Base-by-base conservation (phyloP, 2,329 filamentous ascomycete genomes). In the Colletotrichum sp. region DNA sequence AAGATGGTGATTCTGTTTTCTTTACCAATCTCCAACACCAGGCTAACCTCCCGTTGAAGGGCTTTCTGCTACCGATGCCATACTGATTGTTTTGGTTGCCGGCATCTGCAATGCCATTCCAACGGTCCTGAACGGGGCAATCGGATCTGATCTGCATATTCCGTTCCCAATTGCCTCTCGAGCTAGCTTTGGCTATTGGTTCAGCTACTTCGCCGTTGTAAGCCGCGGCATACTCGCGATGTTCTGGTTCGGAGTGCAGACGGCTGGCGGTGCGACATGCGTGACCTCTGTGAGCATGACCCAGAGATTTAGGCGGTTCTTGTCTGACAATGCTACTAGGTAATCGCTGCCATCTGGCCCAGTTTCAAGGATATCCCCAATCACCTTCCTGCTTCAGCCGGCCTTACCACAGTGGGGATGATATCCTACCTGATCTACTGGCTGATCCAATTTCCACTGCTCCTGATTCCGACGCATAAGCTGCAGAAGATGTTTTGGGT, bases 61-160 rank as follows among this genome's bases (percentile, higher is more conserved):
- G 1, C 68, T 88, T 70, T 87, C 87, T 6, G 86, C 87, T 48
- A 84, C 86, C 60, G 87, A 88, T 75, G 88, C 87, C 7, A 83
- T 89, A 19, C 84, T 88, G 15, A 87, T 89, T 67, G 86, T 87
- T 12, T 84, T 88, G 72, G 86, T 87, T 36, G 88, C 88, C 68
- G 81, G 84, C 27, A 85, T 88, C 60, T 88, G 86, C 77, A 87
- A 86, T 59, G 83, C 86, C 32, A 84, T 87, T 15, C 86, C 88
- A 25, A 89, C 87, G 2, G 82, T 82, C 2, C 80, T 89, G 25
- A 89, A 88, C 61, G 87, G 83, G 9, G 78, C 80, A 48, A 82
- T 84, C 27, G 83, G 83, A 3, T 78, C 81, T 5, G 78, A 79
- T 65, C 78, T 83, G 8, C 82, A 84, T 63, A 80, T 84, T 34